Conservation (phyloP, 345 rosid species). For the Gossypium bickii region DNA sequence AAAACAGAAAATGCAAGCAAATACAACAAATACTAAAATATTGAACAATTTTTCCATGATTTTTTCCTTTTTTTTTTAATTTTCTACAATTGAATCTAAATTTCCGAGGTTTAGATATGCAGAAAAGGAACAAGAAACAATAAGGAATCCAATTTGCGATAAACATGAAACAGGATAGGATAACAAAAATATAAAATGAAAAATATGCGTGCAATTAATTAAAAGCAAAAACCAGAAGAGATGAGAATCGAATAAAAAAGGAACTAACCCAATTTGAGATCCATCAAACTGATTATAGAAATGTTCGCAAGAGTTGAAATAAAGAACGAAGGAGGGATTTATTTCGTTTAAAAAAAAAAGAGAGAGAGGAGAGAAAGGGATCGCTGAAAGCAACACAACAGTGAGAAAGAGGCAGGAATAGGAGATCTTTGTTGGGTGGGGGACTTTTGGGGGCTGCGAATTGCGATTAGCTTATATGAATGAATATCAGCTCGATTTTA, state of each 20-base stretch:
- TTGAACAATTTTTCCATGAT: no score
- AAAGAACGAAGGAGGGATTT: background rate
- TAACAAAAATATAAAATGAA: background rate
- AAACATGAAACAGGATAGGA: background rate
- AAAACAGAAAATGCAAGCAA: background rate
- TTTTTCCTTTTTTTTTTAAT: no score
- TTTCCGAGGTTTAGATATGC: background rate
- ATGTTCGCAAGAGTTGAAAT: background rate
- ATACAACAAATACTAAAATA: background rate
- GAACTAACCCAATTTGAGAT: slow-evolving; percentile 9
- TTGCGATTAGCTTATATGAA: background rate
- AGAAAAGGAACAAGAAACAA: background rate
- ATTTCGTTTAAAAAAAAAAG: background rate
- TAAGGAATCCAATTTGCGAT: background rate
- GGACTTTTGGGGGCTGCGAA: background rate
- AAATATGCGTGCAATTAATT: background rate
- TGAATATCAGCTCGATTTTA: background rate
- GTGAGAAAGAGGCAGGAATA: background rate
- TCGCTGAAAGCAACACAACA: background rate
- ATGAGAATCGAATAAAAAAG: background rate
- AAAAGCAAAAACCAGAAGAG: background rate
- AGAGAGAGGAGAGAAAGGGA: background rate
- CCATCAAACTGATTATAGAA: background rate
- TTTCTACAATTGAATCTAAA: background rate
- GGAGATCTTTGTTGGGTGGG: background rate